phyloP scores from a whole-genome alignment of 2,329 filamentous ascomycete species.

The Beauveria asiatica region DNA sequence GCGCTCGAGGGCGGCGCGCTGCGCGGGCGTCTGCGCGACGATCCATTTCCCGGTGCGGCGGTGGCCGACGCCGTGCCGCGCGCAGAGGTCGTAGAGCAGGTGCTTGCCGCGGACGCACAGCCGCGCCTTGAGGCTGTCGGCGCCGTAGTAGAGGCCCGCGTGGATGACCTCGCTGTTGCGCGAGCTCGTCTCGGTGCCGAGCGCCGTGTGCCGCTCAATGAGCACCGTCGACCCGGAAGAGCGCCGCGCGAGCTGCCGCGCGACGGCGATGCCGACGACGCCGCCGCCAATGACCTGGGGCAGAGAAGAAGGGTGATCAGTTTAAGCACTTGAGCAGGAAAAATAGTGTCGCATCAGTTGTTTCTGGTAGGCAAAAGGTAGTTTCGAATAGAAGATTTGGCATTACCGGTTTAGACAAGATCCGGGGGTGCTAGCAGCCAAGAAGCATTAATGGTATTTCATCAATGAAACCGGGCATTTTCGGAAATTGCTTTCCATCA shows the following conservation, averaged over 20 bases:
- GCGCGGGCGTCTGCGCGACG: constrained; percentile 69
- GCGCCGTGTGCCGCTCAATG: constrained; percentile 66
- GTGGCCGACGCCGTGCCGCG: constrained; percentile 57
- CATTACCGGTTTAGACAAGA: not conserved
- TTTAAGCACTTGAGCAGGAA: not conserved
- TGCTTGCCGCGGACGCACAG: constrained; percentile 73
- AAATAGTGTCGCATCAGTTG: not conserved
- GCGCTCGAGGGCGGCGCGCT: constrained; percentile 53
- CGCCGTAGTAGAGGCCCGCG: constrained; percentile 85
- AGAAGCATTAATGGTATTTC: too few relatives aligned
- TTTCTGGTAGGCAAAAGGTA: not conserved
- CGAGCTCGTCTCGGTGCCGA: constrained; percentile 80
- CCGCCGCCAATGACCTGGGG: constrained; percentile 48
- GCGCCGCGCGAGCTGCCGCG: constrained; percentile 60
- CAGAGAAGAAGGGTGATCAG: not conserved
- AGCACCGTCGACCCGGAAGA: constrained; percentile 60
- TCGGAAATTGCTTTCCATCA: not conserved
- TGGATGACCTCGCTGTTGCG: constrained; percentile 96
- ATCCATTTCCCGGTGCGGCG: constrained; percentile 86
- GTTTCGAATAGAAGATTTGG: not conserved
- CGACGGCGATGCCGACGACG: constrained; percentile 72
- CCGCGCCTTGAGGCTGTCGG: constrained; percentile 65
- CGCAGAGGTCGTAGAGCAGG: constrained; percentile 73
- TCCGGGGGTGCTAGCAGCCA: not conserved
- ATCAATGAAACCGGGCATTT: not conserved